Conservation (phyloP, 176 grass and related monocot species). For the Tillandsia fasciculata region DNA sequence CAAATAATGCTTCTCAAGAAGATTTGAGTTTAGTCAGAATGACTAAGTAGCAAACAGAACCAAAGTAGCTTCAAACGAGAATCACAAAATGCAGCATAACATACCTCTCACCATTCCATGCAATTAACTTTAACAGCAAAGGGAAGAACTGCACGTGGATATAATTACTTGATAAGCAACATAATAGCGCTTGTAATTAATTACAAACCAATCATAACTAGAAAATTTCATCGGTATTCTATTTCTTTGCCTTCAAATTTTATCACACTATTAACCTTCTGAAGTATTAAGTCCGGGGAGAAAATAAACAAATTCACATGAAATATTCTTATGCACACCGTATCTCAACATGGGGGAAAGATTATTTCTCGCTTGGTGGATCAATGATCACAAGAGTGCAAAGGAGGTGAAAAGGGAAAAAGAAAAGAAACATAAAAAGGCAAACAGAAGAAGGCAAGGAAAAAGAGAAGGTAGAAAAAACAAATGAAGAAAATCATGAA, state of each 20-base stretch:
- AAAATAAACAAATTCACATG: background rate
- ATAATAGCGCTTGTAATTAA: background rate
- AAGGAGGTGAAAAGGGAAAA: background rate
- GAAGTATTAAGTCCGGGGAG: background rate
- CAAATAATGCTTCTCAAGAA: background rate
- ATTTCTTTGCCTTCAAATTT: background rate
- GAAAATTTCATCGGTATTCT: background rate
- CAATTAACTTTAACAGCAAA: conserved; percentile 78
- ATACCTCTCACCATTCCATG: conserved; percentile 92
- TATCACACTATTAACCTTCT: background rate
- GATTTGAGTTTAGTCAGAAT: background rate
- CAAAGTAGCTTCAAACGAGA: background rate
- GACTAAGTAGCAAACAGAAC: background rate
- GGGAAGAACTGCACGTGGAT: conserved; percentile 70
- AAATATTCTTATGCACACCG: background rate
- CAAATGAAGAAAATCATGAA: conserved; percentile 1
- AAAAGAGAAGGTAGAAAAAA: background rate
- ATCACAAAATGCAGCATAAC: background rate
- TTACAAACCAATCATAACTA: background rate
- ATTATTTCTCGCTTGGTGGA: background rate
- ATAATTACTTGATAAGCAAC: background rate
- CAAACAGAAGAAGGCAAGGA: background rate
- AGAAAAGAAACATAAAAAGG: background rate
- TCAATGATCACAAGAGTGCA: background rate
- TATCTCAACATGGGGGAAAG: background rate